Evolutionary conservation across 2,329 filamentous ascomycete genomes (phyloP).

Genomic region (Hypoxylon sp.): DNA sequence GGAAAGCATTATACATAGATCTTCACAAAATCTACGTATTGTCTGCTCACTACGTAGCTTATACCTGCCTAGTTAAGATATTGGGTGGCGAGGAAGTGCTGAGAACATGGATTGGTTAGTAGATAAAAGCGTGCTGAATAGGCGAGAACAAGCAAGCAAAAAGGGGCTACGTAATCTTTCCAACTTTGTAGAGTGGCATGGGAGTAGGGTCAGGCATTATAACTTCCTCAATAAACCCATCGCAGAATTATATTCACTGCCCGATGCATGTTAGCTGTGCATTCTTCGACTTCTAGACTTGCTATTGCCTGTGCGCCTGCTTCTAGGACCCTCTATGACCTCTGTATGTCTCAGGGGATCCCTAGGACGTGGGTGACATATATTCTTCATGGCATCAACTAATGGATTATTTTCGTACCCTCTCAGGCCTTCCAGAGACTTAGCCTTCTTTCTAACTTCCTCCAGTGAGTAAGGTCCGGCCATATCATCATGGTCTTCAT

Average conservation of each 20-base stretch:
- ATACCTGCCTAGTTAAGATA: too few species aligned
- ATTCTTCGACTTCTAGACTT: slow-evolving; percentile 4
- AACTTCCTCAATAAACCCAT: neutral
- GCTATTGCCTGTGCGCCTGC: neutral
- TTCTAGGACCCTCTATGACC: neutral
- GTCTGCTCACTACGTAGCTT: too few species aligned
- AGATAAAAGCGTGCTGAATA: neutral
- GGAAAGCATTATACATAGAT: too few species aligned
- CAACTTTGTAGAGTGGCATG: neutral
- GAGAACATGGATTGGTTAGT: too few species aligned
- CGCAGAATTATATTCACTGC: neutral
- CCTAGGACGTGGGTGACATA: neutral
- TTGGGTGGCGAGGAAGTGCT: too few species aligned
- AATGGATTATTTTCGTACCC: slow-evolving; percentile 46
- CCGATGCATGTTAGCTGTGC: neutral
- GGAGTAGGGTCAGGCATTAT: neutral
- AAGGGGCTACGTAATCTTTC: neutral
- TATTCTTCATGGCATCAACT: slow-evolving; percentile 31
- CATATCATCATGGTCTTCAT: slow-evolving; percentile 53
- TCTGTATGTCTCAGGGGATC: neutral
- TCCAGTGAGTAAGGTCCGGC: slow-evolving; percentile 53
- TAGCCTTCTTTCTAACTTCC: slow-evolving; percentile 41
- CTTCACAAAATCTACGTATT: too few species aligned
- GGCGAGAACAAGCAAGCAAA: neutral
- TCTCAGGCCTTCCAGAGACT: slow-evolving; percentile 39